Evolutionary conservation across 1,284 basidiomycete genomes (phyloP).

Genomic region (Polyporus tsugae): DNA sequence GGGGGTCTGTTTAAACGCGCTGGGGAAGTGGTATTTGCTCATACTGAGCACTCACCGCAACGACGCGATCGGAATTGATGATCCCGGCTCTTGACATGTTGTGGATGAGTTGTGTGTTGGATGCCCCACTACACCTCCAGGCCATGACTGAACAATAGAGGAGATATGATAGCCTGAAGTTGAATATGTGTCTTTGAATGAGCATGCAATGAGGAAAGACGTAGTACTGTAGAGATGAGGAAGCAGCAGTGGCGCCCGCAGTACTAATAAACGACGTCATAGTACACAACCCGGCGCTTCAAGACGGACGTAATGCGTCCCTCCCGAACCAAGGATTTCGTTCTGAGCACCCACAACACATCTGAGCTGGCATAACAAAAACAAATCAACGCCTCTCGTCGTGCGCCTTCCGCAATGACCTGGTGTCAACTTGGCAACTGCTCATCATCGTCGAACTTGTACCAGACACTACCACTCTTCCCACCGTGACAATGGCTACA

Average conservation of each 20-base stretch:
- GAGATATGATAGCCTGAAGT: neutral
- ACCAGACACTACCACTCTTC: neutral
- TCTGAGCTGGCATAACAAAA: neutral
- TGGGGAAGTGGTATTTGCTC: neutral
- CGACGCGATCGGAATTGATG: constrained; percentile 61
- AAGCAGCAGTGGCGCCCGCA: neutral
- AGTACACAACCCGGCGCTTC: neutral
- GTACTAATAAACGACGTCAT: neutral
- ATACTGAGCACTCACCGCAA: constrained; percentile 32
- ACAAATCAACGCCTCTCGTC: neutral
- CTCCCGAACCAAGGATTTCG: neutral
- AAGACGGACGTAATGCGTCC: neutral
- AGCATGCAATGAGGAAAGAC: neutral
- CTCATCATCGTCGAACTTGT: neutral
- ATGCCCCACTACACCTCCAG: constrained; percentile 77
- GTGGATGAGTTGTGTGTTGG: constrained; percentile 75
- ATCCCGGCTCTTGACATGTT: constrained; percentile 70
- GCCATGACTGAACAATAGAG: constrained; percentile 58
- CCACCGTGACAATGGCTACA: constrained; percentile 4
- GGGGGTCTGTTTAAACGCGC: neutral
- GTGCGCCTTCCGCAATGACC: neutral
- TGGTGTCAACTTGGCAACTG: neutral
- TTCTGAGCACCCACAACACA: neutral
- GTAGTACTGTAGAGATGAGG: neutral
- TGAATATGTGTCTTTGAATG: neutral